These are phyloP conservation scores for Parietaria judaica DNA, from an alignment of 306 rosid genomes.

Conservation along the genomic window DNA sequence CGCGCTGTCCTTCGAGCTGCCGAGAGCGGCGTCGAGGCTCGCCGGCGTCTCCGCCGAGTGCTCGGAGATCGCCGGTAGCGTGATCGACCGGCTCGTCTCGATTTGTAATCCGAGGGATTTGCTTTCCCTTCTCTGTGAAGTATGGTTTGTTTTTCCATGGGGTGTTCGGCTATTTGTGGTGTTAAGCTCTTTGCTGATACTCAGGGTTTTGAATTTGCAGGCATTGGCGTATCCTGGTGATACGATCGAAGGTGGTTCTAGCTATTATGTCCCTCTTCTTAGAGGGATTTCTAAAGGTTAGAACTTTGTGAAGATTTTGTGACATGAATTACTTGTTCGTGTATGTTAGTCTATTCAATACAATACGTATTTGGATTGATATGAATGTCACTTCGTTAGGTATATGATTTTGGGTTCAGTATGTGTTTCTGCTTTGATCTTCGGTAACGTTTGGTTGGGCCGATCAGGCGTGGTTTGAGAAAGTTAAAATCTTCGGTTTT, in stretches of 20 bases:
- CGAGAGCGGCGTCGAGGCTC: constrained; percentile 64
- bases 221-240: constrained; percentile 43
- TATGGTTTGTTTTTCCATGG: constrained; percentile 20
- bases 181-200: constrained; percentile 24
- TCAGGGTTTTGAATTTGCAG: constrained; percentile 38
- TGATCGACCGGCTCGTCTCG: constrained; percentile 46
- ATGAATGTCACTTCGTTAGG: too few species aligned
- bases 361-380: too few species aligned
- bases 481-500: constrained; percentile 18
- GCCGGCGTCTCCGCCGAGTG: constrained; percentile 46
- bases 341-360: too few species aligned
- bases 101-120: constrained; percentile 71
- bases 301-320: neutral
- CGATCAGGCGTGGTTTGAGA: neutral
- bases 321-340: too few species aligned
- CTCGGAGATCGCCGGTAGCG: constrained; percentile 44
- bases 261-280: constrained; percentile 48
- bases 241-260: constrained; percentile 25
- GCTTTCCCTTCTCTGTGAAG: constrained; percentile 74
- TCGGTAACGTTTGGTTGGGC: neutral
- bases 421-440: constrained; percentile 1
- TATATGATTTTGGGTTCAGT: neutral
- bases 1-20: constrained; percentile 62
- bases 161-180: constrained; percentile 8
- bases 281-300: constrained; percentile 70